Percentiles rank a stretch among this genome's conserved stretches.
Evolutionary conservation across 805 yeast species (phyloP).

Genomic region (Ogataea allantospora): DNA sequence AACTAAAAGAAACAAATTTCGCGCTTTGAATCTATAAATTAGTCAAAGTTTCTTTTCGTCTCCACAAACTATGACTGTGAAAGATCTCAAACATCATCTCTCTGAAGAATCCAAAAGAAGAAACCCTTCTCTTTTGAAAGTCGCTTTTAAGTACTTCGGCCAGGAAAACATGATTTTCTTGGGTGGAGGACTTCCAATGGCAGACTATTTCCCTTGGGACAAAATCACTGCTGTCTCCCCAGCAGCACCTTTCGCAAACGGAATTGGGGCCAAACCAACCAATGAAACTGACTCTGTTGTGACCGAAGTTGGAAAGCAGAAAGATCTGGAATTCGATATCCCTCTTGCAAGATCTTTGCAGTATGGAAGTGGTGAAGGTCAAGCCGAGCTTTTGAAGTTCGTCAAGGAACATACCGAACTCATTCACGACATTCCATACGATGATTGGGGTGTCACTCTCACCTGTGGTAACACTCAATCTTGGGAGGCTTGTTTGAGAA

Average conservation of each 20-base stretch:
- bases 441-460: constrained; percentile 71
- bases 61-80: constrained; percentile 38
- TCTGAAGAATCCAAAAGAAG: constrained; percentile 80
- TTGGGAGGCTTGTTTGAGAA: constrained; percentile 80
- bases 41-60: neutral
- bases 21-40: neutral
- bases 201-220: constrained; percentile 92
- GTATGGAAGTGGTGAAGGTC: constrained; percentile 86
- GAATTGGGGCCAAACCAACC: constrained; percentile 64
- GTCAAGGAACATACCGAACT: constrained; percentile 71
- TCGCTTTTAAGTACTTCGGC: constrained; percentile 73
- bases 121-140: constrained; percentile 75
- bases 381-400: constrained; percentile 63
- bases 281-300: constrained; percentile 38
- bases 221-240: constrained; percentile 69
- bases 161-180: constrained; percentile 79
- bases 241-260: constrained; percentile 73
- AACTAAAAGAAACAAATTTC: neutral
- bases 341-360: constrained; percentile 86
- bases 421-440: constrained; percentile 50
- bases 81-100: constrained; percentile 71
- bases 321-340: constrained; percentile 52
- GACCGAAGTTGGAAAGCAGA: constrained; percentile 39
- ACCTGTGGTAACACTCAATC: constrained; percentile 89
- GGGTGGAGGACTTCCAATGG: constrained; percentile 93